Percentiles rank a stretch among this genome's conserved stretches.
Conservation (phyloP, 2,329 filamentous ascomycete genomes). For the Trichoderma endophyticum region DNA sequence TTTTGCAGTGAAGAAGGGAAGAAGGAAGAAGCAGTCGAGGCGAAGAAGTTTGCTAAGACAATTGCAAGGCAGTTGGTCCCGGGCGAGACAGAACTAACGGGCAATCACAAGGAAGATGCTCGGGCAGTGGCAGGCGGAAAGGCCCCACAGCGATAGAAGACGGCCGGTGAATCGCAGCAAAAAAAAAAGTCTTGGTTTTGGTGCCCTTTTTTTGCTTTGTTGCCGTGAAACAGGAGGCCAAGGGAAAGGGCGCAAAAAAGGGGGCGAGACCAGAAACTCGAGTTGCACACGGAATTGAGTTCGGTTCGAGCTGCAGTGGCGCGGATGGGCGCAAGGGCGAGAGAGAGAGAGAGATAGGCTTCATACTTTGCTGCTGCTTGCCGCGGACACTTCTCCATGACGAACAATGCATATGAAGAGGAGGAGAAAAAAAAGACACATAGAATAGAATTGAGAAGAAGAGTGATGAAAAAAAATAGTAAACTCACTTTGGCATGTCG, state of each 20-base stretch:
- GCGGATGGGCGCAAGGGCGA: neutral
- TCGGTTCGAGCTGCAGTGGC: neutral
- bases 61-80: neutral
- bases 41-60: neutral
- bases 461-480: neutral
- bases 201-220: neutral
- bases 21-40: neutral
- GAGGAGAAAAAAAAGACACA: neutral
- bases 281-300: neutral
- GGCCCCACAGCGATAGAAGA: neutral
- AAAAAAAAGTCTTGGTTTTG: neutral
- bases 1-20: neutral
- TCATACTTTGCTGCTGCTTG: neutral
- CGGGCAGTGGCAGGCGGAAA: neutral
- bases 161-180: conserved; percentile 3
- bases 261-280: neutral
- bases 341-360: neutral
- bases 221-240: neutral
- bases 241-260: neutral
- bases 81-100: neutral
- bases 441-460: neutral
- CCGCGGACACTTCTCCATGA: neutral
- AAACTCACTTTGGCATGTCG: conserved; percentile 6
- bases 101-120: neutral
- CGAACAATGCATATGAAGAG: neutral